Evolutionary conservation across 1,139 yeast genomes (phyloP), one percentile per base, ranked within the genome.

Genomic region (Yarrowia galli): DNA sequence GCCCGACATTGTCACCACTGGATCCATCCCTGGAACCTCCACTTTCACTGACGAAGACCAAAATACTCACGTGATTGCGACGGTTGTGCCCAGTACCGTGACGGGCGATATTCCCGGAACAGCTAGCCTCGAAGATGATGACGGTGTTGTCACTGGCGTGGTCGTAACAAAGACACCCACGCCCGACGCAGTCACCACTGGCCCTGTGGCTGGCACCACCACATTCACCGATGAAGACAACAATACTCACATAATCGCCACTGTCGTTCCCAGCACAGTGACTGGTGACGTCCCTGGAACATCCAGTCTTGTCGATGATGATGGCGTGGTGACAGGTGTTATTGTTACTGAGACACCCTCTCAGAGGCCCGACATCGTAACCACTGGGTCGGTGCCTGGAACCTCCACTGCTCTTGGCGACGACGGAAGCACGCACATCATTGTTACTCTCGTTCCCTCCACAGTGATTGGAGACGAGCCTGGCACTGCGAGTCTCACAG

Each of bases 301-400:
- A n/a, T 40, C 45, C 3, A 40, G 45, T 13, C 25, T 46, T 2
- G 8, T 32, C 28, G 28, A 35, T 13, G 25, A 13, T 3, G 42
- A 51, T 12, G 58, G 58, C 7, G 13, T 35, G 16, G 28, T 35
- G 2, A 51, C 58, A 3, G 58, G 58, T 1, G 42, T 51, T 9
- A 15, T 13, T 3, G 32, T 51, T 4, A 46, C 42, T 6, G 20
- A 23, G 53, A 10, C 23, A 9, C 10, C 54, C 2, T 16, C 16
- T 3, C 53, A 9, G 18, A 20, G 1, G 12, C 58, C 22, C 12
- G 18, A 9, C 9, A 16, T 35, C 4, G 36, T 51, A 18, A 51
- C 56, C 8, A 49, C 54, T 18, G 54, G 54, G 18, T n/a, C 58
- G 8, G 43, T 15, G 6, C 9, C 58, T 8, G 58, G 58, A 15